Evolutionary conservation across 225 moss, liverwort and hornwort genomes (phyloP), one percentile per base, ranked within the genome.

Genomic region (Physcomitrellopsis africana): DNA sequence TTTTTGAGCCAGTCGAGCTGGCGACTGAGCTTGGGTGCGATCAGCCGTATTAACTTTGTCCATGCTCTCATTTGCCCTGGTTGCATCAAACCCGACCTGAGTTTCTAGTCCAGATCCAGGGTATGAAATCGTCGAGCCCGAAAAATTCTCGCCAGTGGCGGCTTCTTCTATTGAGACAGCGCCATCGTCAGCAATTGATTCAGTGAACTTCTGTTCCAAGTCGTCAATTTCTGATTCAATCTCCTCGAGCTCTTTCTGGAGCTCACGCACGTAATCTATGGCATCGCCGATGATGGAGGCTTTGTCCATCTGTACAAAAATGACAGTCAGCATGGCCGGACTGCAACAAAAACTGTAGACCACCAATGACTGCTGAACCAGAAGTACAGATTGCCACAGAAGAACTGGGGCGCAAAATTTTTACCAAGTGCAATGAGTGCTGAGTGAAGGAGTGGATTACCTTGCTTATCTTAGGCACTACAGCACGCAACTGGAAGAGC

Each of bases 381-480:
- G 29, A 1, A 29, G 2, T 29, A 2, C 29, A 29, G 29, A 2
- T 29, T 29, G 4, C 4, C 29, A 4, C 2, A 29, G 4, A 4
- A 29, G 29, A 1, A 4, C 29, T 29, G 2, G 2, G 4, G 4
- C 29, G 29, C 4, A 29, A 4, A 29, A 29, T 29, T 4, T 29
- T 29, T 29, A 1, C 4, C 29, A 29, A 29, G 5, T 32, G 68
- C 68, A 9, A 32, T 12, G 62, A 57, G 29, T 2, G 29, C 4
- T 29, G 4, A 4, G n/a, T n/a, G n/a, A n/a, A 29, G 29, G 29
- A 29, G 29, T 13, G 10, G n/a, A 27, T n/a, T 51, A 82, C 89
- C 84, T 89, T 89, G 66, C 89, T 89, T 55, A 89, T 89, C 46
- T 82, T 89, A 1, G 89, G 89, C 14, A 89, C 86, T 13, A 86